These are phyloP conservation scores for Collybia sordida DNA, from an alignment of 768 basidiomycete species.

Conservation along the genomic window DNA sequence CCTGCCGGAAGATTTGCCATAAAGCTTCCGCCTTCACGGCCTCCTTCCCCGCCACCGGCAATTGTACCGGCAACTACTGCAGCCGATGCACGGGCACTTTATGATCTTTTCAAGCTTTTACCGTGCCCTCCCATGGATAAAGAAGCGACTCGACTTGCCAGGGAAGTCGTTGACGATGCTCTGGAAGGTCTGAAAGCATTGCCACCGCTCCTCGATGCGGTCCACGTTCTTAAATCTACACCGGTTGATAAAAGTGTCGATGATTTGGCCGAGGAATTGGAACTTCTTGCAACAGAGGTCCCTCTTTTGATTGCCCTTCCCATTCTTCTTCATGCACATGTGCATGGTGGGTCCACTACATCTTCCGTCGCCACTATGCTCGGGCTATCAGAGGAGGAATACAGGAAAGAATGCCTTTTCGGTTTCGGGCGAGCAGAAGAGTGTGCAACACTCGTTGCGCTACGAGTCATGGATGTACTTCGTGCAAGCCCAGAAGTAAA, in stretches of 20 bases:
- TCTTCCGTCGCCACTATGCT: conserved; percentile 53
- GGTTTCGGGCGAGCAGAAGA: conserved; percentile 82
- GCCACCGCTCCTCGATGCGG: conserved; percentile 53
- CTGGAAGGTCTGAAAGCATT: conserved; percentile 63
- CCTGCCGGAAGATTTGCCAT: conserved; percentile 60
- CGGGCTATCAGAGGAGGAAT: conserved; percentile 59
- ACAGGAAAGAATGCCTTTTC: conserved; percentile 64
- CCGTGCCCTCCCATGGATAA: conserved; percentile 59
- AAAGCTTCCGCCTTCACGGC: conserved; percentile 67
- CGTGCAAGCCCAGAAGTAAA: conserved; percentile 28
- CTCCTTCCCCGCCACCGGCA: conserved; percentile 55
- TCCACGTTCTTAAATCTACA: conserved; percentile 24
- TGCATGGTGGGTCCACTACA: conserved; percentile 32
- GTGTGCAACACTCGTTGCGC: conserved; percentile 58
- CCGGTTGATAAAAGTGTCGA: conserved; percentile 18
- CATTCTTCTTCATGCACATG: conserved; percentile 54
- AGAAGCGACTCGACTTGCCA: conserved; percentile 54
- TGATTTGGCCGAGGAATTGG: conserved; percentile 43
- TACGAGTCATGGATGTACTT: conserved; percentile 54
- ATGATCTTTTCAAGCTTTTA: conserved; percentile 56
- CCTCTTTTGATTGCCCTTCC: conserved; percentile 77
- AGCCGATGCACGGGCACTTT: conserved; percentile 61
- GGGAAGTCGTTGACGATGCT: conserved; percentile 81
- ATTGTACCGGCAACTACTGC: conserved; percentile 41
- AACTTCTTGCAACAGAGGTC: conserved; percentile 56